These are phyloP conservation scores for Globisporangium echinulatum DNA, from an alignment of 352 stramenopile genomes.

Conservation along the genomic window DNA sequence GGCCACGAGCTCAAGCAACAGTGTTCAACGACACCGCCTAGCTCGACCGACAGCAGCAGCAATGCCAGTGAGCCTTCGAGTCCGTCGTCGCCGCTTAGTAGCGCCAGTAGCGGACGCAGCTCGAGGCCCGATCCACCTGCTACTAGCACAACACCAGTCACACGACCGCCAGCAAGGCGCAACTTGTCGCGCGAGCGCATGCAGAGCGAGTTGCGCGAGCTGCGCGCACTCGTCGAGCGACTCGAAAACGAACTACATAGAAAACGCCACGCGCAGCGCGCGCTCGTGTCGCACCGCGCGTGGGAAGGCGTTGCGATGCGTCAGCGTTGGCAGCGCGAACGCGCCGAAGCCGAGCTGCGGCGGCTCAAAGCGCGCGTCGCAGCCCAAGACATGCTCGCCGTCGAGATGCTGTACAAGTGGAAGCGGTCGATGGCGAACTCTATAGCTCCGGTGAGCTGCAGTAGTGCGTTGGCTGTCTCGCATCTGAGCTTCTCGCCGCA, in stretches of 20 bases:
- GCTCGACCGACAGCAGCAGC: neutral
- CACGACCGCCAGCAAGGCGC: slow-evolving; percentile 3
- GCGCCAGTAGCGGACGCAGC: no score
- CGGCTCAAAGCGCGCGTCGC: slow-evolving; percentile 9
- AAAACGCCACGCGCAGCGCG: slow-evolving; percentile 2
- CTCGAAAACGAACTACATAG: slow-evolving; percentile 10
- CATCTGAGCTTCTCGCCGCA: no score
- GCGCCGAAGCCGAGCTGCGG: slow-evolving; percentile 11
- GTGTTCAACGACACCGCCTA: no score
- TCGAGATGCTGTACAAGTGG: no score
- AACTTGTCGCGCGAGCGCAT: slow-evolving; percentile 10
- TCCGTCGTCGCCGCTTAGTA: no score
- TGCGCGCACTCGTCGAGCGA: slow-evolving; percentile 5
- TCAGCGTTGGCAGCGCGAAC: slow-evolving; percentile 6
- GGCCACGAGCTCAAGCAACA: no score
- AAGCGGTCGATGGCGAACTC: no score
- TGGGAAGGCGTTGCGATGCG: slow-evolving; percentile 12
- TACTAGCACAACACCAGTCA: neutral
- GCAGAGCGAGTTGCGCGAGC: slow-evolving; percentile 11
- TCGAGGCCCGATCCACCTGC: no score
- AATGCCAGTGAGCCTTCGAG: no score
- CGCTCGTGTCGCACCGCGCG: neutral
- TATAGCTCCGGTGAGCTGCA: no score
- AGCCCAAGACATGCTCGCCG: no score
- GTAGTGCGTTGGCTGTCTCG: no score